Percentiles rank a stretch among this genome's conserved stretches.
Conservation (phyloP, 2,329 filamentous ascomycete genomes). For the Diaporthe citriasiana region DNA sequence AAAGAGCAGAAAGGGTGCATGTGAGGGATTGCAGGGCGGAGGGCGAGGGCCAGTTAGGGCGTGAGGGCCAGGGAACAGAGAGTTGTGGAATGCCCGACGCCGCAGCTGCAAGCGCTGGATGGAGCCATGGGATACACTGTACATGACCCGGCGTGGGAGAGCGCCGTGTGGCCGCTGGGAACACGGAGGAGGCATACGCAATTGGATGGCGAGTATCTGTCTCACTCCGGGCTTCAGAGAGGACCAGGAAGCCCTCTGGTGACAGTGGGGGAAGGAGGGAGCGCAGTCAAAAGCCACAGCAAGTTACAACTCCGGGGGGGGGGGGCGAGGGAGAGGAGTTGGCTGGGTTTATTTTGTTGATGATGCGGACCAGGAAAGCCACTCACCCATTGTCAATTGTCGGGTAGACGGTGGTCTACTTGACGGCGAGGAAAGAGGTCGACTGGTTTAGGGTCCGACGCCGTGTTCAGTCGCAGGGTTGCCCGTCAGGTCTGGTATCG, state of each 20-base stretch:
- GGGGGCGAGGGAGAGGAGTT: neutral
- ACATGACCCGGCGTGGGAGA: slow-evolving; percentile 24
- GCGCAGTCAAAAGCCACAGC: slow-evolving; percentile 10
- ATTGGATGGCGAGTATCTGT: slow-evolving; percentile 20
- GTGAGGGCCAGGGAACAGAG: slow-evolving; percentile 33
- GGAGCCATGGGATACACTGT: slow-evolving; percentile 31
- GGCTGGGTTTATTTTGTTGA: neutral
- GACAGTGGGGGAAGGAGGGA: slow-evolving; percentile 11
- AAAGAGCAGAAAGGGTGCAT: slow-evolving; percentile 25
- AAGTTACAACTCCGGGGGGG: neutral
- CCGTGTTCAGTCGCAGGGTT: slow-evolving; percentile 18
- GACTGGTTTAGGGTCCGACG: slow-evolving; percentile 9
- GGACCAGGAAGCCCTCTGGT: neutral
- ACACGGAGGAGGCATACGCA: slow-evolving; percentile 20
- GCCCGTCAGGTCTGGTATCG: slow-evolving; percentile 12
- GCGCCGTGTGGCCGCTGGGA: neutral
- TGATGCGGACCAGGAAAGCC: slow-evolving; percentile 3
- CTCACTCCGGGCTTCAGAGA: slow-evolving; percentile 25
- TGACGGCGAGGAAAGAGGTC: neutral
- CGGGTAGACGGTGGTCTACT: slow-evolving; percentile 30
- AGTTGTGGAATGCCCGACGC: slow-evolving; percentile 29
- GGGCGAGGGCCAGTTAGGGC: slow-evolving; percentile 28
- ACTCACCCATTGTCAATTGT: slow-evolving; percentile 41
- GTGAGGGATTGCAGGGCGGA: slow-evolving; percentile 35
- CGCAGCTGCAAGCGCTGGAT: slow-evolving; percentile 35